phyloP scores from a whole-genome alignment of 768 basidiomycete species.

The Trametes gibbosa region DNA sequence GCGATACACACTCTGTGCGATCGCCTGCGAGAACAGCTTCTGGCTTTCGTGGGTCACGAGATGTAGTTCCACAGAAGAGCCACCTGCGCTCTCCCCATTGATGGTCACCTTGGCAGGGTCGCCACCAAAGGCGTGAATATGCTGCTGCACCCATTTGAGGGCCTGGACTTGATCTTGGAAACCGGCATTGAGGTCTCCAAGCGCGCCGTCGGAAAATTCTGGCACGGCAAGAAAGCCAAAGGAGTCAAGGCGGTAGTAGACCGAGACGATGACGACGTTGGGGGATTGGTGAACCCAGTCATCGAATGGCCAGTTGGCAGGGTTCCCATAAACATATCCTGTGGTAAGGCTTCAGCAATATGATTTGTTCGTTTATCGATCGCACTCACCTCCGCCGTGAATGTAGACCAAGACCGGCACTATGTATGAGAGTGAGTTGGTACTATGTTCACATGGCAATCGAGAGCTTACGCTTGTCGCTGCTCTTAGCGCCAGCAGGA shows the following conservation, averaged over 20 bases:
- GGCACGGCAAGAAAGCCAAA: conserved; percentile 62
- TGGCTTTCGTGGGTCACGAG: conserved; percentile 43
- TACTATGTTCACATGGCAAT: neutral
- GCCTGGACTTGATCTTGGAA: conserved; percentile 52
- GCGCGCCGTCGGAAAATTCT: conserved; percentile 37
- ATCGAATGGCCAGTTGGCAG: conserved; percentile 64
- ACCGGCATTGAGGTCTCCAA: conserved; percentile 53
- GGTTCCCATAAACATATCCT: conserved; percentile 62
- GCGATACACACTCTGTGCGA: conserved; percentile 61
- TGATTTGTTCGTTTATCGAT: neutral
- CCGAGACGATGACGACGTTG: conserved; percentile 60
- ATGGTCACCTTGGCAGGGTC: conserved; percentile 42
- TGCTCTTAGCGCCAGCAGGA: conserved; percentile 44
- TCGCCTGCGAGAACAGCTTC: conserved; percentile 50
- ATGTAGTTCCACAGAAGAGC: conserved; percentile 55
- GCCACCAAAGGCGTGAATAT: conserved; percentile 41
- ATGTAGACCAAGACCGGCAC: conserved; percentile 42
- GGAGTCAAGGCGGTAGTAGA: conserved; percentile 62
- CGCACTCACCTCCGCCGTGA: conserved; percentile 35
- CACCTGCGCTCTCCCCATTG: conserved; percentile 62
- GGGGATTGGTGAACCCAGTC: conserved; percentile 63
- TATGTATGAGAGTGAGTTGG: conserved; percentile 3
- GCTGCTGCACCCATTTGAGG: conserved; percentile 37
- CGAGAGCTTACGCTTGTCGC: conserved; percentile 43
- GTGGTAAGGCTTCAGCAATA: neutral